A percentile compares a stretch with the other conserved stretches of the same genome.
These are phyloP conservation scores for Hansenula lynferdii DNA, from an alignment of 1,139 yeast genomes.

Conservation along the genomic window DNA sequence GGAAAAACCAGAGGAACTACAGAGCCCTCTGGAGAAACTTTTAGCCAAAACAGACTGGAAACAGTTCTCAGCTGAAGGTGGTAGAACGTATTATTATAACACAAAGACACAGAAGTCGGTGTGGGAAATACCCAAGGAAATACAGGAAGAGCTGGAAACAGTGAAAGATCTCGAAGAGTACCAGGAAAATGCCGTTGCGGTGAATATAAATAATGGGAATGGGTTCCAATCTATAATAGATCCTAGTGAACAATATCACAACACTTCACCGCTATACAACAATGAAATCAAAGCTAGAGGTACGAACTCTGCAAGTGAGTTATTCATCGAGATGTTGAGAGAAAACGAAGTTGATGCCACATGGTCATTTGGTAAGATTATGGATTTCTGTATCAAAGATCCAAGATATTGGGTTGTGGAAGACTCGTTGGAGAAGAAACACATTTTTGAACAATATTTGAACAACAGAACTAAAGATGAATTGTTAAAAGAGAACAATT, in stretches of 20 bases:
- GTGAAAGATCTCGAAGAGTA: constrained; percentile 8
- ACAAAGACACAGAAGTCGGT: constrained; percentile 60
- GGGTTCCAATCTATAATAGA: constrained; percentile 1
- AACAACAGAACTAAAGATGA: constrained; percentile 51
- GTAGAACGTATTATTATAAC: constrained; percentile 69
- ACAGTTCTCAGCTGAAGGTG: constrained; percentile 61
- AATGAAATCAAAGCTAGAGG: constrained; percentile 8
- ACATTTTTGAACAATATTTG: constrained; percentile 60
- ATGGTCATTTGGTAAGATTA: constrained; percentile 71
- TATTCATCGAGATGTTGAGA: constrained; percentile 48
- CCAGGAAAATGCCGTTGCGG: constrained; percentile 1
- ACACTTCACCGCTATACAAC: constrained; percentile 5
- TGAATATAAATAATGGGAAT: constrained; percentile 1
- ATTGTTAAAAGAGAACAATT: constrained; percentile 44
- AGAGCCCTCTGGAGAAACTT: constrained; percentile 31
- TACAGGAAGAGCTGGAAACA: constrained; percentile 10
- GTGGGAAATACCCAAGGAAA: constrained; percentile 70
- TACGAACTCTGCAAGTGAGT: constrained; percentile 34
- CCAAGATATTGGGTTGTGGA: constrained; percentile 67
- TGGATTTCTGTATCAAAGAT: constrained; percentile 49
- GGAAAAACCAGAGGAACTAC: constrained; percentile 65
- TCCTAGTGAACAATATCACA: constrained; percentile 12
- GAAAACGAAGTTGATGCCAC: constrained; percentile 59
- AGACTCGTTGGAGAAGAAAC: constrained; percentile 52
- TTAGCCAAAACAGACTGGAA: constrained; percentile 52